Evolutionary conservation across 768 basidiomycete species (phyloP), one percentile per base, ranked within the genome.

Genomic region (Collybia mongolica): DNA sequence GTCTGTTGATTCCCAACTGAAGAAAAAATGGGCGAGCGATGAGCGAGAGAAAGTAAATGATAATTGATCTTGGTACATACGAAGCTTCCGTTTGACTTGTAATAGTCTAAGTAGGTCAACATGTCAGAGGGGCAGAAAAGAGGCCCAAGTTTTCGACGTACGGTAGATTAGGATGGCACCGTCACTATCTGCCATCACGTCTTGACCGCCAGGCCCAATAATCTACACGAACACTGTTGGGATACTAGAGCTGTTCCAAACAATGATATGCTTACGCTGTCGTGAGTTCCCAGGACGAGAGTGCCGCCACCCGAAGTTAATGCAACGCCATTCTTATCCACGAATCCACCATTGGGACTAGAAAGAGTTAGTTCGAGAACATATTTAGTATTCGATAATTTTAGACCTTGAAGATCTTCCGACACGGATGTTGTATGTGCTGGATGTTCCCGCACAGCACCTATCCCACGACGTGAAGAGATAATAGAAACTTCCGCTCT

Each of bases 381-480:
- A 49, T 14, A 32, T 48, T 19, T n/a, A 35, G 44, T n/a, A 18
- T 11, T 20, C 11, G 26, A 24, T 1, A 36, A 19, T 23, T 17
- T 60, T 70, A 32, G 44, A 76, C 76, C 64, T 70, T 3, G 68
- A 58, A 5, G 78, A 73, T 24, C 82, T 70, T 18, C 79, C 79
- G 24, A 84, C 80, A 7, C 80, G 73, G 48, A 82, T 84, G 52
- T 82, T 84, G 57, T 83, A 83, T 0, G 80, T 83, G 62, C 78
- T 79, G 8, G 63, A 66, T 14, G 70, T 72, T 3, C 80, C 80
- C 19, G 60, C 40, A 61, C 81, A 81, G 63, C 80, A 82, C 2
- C 63, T 64, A 53, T 81, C 80, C 80, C 80, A 82, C 8, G 74
- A 75, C 0, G 74, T 70, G 63, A 83, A 83, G 15, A 83, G 67